These are phyloP conservation scores for Rhododendron mucronatum DNA, from an alignment of 148 eudicot genomes.

Conservation along the genomic window DNA sequence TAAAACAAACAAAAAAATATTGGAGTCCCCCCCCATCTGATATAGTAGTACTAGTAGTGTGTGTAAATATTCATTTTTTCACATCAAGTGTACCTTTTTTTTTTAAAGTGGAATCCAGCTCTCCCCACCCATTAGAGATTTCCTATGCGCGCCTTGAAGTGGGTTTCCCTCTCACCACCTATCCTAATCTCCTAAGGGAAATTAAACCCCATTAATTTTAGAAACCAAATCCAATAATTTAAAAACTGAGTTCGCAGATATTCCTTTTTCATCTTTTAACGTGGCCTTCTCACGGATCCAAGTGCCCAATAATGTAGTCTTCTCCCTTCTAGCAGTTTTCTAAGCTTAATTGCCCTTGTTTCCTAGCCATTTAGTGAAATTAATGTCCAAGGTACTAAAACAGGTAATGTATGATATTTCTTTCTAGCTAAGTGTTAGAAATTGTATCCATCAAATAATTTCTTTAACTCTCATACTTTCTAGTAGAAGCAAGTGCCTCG, in stretches of 20 bases:
- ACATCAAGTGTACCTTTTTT: conserved; percentile 25
- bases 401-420: background rate
- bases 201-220: conserved; percentile 16
- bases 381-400: background rate
- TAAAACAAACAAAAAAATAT: conserved; percentile 13
- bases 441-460: background rate
- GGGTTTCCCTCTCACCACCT: conserved; percentile 52
- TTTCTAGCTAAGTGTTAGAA: background rate
- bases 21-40: conserved; percentile 31
- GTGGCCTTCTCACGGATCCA: conserved; percentile 45
- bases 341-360: conserved; percentile 11
- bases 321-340: conserved; percentile 9
- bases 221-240: conserved; percentile 11
- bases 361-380: background rate
- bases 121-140: conserved; percentile 29
- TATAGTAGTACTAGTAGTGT: background rate
- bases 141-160: conserved; percentile 18
- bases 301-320: conserved; percentile 31
- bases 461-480: background rate
- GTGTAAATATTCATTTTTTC: conserved; percentile 34
- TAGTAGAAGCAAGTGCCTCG: background rate
- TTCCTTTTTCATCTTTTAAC: conserved; percentile 26
- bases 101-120: conserved; percentile 73
- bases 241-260: background rate
- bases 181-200: conserved; percentile 16